Evolutionary conservation across 805 yeast genomes (phyloP), one percentile per base, ranked within the genome.

Genomic region (Crinitomyces ghanaensis): DNA sequence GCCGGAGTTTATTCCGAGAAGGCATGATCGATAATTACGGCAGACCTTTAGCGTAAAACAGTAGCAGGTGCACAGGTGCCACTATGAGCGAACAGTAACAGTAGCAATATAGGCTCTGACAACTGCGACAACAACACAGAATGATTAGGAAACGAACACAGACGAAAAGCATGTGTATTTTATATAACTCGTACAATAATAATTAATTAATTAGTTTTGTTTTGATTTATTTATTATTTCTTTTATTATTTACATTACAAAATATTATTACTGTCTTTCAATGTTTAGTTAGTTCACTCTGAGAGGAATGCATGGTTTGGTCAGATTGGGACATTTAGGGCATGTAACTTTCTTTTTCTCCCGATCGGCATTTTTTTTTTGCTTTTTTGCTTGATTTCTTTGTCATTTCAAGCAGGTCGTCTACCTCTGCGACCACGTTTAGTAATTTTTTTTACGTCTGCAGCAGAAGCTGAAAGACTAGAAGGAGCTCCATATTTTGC

Each of bases 1-100:
- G 59, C 98, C 98, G 0, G 98, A 88, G 60, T 91, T 88, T 49
- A 53, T 37, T 14, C 7, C 33, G 4, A n/a, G 16, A 7, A 26
- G 26, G 12, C 35, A 17, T n/a, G 6, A 11, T 8, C 23, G 11
- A 14, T 3, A 13, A 21, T 12, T 9, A 12, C 4, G 25, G 30
- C 20, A 12, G 35, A 22, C 35, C 18, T 9, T 32, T 30, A 11
- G 25, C 35, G 12, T 15, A 19, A 8, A 13, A 27, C 19, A 16
- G 13, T 14, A 14, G 20, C 19, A 13, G 29, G n/a, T 25, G 25
- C 11, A 32, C 22, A 17, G 19, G 30, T 18, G 30, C 22, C 13
- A 32, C 19, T 6, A 13, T 27, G 5, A 28, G 26, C 3, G 16
- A 31, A 13, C 13, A 33, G 26, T 22, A 25, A 8, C 16, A 17